Percentiles rank a stretch among this genome's conserved stretches.
phyloP scores from a whole-genome alignment of 495 filamentous ascomycete species.

The Xylaria flabelliformis region DNA sequence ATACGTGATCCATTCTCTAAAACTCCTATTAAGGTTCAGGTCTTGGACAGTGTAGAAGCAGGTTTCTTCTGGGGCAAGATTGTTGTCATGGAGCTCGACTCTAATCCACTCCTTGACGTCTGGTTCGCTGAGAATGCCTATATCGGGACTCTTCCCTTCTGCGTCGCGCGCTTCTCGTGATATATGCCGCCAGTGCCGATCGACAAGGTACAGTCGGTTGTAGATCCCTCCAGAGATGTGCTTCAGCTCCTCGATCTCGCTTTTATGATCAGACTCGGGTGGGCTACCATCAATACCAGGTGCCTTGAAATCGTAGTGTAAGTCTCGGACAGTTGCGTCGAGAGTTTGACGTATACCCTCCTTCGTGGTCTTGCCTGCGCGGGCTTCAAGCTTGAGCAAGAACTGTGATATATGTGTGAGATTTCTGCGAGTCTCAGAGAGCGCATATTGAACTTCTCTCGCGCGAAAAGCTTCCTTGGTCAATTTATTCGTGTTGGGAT shows the following conservation, averaged over 20 bases:
- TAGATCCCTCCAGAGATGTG: conserved; percentile 30
- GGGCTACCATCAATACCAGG: not conserved
- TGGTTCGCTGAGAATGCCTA: conserved; percentile 30
- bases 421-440: conserved; percentile 30
- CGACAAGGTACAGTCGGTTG: conserved; percentile 36
- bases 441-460: conserved; percentile 28
- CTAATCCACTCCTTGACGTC: conserved; percentile 27
- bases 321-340: conserved; percentile 34
- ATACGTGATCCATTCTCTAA: conserved; percentile 34
- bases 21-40: conserved; percentile 22
- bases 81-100: conserved; percentile 28
- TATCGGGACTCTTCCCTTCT: conserved; percentile 14
- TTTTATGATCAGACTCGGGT: not conserved
- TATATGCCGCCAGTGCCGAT: conserved; percentile 32
- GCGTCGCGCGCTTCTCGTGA: conserved; percentile 11
- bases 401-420: conserved; percentile 38
- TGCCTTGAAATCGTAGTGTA: conserved; percentile 13
- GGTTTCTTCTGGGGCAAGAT: conserved; percentile 21
- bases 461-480: conserved; percentile 28
- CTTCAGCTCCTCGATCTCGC: conserved; percentile 35
- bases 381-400: conserved; percentile 37
- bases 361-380: conserved; percentile 37
- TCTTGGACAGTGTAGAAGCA: conserved; percentile 33
- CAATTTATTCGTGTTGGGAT: conserved; percentile 16
- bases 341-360: conserved; percentile 37